Base-by-base conservation (phyloP, 176 grass and related monocot genomes). In the Bonia amplexicaulis region DNA sequence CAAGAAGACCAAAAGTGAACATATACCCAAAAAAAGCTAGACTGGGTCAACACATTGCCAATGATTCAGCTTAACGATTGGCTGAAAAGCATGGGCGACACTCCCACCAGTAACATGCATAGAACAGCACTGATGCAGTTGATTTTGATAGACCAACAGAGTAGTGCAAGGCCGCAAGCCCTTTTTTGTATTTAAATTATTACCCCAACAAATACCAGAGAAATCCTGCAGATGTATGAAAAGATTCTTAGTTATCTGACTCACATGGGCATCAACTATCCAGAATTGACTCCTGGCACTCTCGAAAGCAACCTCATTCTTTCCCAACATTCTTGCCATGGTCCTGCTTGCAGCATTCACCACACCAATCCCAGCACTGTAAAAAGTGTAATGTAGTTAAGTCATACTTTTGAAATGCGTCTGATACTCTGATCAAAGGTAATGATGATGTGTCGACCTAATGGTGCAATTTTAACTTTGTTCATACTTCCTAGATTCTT, bases 231-330 rank as follows among this genome's bases (percentile, higher is more conserved):
- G 29, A 69, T 69, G 20, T 33, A 63, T 31, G 2, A 78, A 62
- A 14, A 1, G 20, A 51, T 35, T 73, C 33, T 79, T 37, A 42
- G 67, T 59, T 48, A 81, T 54, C 60, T 22, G 6, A 65, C 85
- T 90, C 73, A 98, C 96, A 76, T 77, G 88, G 39, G 96, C 96
- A 95, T 98, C 96, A 46, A 95, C 96, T 73, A 98, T 82, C 96
- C 96, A 98, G 73, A 98, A 98, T 80, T 95, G 96, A 85, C 96
- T 95, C 73, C 89, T 93, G 31, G 96, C 93, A 92, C 96, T 95
- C 82, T 95, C 89, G 92, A 95, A 98, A 89, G 96, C 93, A 77
- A 82, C 85, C 48, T 93, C 87, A 29, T 92, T 95, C 74, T 98
- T 98, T 29, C 96, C 96, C 64, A 95, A 82, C 91, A 98, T 90